Evolutionary conservation across 306 rosid species (phyloP).

Genomic region (Alnus rubra): DNA sequence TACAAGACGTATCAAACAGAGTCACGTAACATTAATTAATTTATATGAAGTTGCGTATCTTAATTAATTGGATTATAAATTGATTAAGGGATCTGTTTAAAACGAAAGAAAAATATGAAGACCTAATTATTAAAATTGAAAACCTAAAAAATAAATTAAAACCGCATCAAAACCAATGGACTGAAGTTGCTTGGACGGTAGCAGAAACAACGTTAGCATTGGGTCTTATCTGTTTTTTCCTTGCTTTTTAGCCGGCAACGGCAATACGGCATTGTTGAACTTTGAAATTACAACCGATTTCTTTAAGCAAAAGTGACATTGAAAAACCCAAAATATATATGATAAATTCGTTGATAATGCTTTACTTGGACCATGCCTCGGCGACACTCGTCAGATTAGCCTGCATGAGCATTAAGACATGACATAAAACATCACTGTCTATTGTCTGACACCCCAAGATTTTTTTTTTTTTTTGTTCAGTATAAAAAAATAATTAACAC

Average conservation of each 20-base stretch:
- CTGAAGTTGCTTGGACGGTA: not conserved
- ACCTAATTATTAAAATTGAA: no score
- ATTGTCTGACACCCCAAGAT: not conserved
- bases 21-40: no score
- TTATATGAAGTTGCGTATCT: no score
- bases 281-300: not conserved
- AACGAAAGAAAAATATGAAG: not conserved
- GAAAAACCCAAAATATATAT: not conserved
- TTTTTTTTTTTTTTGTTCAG: no score
- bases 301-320: not conserved
- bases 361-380: not conserved
- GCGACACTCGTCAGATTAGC: not conserved
- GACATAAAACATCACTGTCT: not conserved
- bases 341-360: not conserved
- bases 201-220: not conserved
- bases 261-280: no score
- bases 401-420: not conserved
- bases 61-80: no score
- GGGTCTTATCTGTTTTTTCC: not conserved
- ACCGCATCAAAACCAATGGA: no score
- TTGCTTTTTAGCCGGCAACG: not conserved
- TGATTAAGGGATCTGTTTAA: not conserved
- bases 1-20: no score
- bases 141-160: not conserved
- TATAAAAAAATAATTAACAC: no score